Evolutionary conservation across 2,329 filamentous ascomycete species (phyloP).

Genomic region (Fusarium sp.): DNA sequence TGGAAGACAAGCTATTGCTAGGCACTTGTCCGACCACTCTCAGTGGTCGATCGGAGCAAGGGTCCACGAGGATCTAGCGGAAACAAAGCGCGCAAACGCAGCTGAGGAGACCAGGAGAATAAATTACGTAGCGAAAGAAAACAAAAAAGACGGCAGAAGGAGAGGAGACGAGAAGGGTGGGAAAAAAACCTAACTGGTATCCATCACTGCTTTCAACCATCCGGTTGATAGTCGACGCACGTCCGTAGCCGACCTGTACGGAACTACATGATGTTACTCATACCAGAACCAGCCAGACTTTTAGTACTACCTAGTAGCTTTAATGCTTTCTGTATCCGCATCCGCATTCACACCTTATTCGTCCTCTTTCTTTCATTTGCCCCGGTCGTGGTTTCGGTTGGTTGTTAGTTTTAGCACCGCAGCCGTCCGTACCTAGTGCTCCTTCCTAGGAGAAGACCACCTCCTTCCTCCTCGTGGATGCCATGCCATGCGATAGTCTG

Average conservation of each 20-base stretch:
- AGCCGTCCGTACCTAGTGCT: constrained; percentile 5
- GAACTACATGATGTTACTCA: constrained; percentile 29
- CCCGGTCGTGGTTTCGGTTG: constrained; percentile 35
- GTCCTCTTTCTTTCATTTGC: constrained; percentile 29
- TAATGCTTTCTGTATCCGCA: constrained; percentile 33
- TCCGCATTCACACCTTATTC: constrained; percentile 34
- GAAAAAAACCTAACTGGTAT: constrained; percentile 10
- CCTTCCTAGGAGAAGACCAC: constrained; percentile 4
- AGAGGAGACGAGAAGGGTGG: not conserved
- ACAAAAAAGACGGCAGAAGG: constrained; percentile 1
- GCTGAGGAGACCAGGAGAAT: constrained; percentile 9
- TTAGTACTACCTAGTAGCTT: constrained; percentile 8
- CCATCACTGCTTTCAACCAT: constrained; percentile 14
- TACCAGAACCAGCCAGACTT: constrained; percentile 36
- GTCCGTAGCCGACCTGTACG: constrained; percentile 7
- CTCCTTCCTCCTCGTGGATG: not conserved
- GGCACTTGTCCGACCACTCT: constrained; percentile 5
- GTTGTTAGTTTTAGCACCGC: constrained; percentile 37
- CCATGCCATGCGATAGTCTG: not conserved
- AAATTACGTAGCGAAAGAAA: constrained; percentile 8
- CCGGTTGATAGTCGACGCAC: constrained; percentile 9
- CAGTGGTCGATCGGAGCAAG: constrained; percentile 33
- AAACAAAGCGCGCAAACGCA: constrained; percentile 27
- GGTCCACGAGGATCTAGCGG: constrained; percentile 26
- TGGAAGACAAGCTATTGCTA: constrained; percentile 9